Base-by-base conservation (phyloP, 257 asterid genomes). In the Solanum appendiculatum region DNA sequence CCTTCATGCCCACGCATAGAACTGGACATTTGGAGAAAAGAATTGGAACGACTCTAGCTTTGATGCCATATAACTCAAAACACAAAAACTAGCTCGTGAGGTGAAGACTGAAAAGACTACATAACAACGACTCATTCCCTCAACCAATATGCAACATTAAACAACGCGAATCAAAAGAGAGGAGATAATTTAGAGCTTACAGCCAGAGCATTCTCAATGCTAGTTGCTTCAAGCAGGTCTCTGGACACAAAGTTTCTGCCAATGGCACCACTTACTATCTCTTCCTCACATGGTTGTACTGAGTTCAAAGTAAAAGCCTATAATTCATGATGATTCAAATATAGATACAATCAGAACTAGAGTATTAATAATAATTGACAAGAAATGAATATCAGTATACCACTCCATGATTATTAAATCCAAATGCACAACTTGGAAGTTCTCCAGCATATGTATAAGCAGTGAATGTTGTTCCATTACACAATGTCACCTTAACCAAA, bases 391-490 rank as follows among this genome's bases (percentile, higher is more conserved):
- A 27, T 63, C 2, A 18, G 74, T 31, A 29, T 66, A 66, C 99
- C 98, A 96, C 91, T 85, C 98, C 99, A 86, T 89, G 92, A 84
- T 66, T 93, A 87, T 94, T 96, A 92, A 95, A 95, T 42, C 96
- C 99, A 86, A 96, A 96, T 14, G 99, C 98, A 86, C 99, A 96
- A 92, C 95, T 96, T 7, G 99, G 98, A 3, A 96, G 96, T 95
- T 95, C 99, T 88, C 98, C 99, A 81, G 98, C 99, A 89, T 96
- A 95, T 8, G 99, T 96, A 78, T 96, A 96, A 86, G 98, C 98
- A 36, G 97, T 93, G 92, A 93, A 96, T 51, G 91, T 88, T 29
- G 77, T 86, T 86, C 97, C 98, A 88, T 89, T 91, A 10, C 83
- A 48, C 64, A 94, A 48, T 86, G 16, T 64, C 74, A 91, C 98